Percentiles rank a stretch among this genome's conserved stretches.
phyloP scores from a whole-genome alignment of 345 rosid species.

The Melaleuca quinquenervia region DNA sequence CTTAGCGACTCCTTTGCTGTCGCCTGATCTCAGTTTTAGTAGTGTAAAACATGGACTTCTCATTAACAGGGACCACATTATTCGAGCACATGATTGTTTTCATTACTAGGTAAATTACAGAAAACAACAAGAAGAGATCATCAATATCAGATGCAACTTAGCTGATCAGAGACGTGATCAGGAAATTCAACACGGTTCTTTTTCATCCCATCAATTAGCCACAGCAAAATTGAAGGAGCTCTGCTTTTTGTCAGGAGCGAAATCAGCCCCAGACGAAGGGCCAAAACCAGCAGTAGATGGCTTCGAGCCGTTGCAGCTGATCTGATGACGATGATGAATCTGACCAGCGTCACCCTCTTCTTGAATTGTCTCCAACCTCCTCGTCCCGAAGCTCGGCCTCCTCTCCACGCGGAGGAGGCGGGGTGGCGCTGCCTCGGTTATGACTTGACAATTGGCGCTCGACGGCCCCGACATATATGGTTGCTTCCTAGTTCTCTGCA shows the following conservation, averaged over 20 bases:
- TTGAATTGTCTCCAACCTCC: slow-evolving; percentile 5
- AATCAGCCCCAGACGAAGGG: background rate
- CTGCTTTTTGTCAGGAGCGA: background rate
- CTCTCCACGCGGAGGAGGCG: slow-evolving; percentile 3
- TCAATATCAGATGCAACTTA: background rate
- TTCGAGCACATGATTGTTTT: background rate
- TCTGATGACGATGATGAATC: background rate
- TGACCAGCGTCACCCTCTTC: slow-evolving; percentile 1
- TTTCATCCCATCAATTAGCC: background rate
- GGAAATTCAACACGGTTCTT: background rate
- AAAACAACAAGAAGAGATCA: background rate
- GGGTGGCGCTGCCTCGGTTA: slow-evolving; percentile 1
- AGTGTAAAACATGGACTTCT: background rate
- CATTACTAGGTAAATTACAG: background rate
- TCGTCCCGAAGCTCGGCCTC: background rate
- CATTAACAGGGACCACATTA: background rate
- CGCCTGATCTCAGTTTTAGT: background rate
- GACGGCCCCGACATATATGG: background rate
- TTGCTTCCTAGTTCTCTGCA: background rate
- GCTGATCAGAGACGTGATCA: background rate
- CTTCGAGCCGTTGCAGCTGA: background rate
- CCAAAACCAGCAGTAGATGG: background rate
- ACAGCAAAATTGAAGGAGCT: background rate
- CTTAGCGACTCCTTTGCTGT: background rate
- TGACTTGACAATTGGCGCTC: background rate